Evolutionary conservation across 2,329 filamentous ascomycete genomes (phyloP).

Genomic region (Monosporascus sp.): DNA sequence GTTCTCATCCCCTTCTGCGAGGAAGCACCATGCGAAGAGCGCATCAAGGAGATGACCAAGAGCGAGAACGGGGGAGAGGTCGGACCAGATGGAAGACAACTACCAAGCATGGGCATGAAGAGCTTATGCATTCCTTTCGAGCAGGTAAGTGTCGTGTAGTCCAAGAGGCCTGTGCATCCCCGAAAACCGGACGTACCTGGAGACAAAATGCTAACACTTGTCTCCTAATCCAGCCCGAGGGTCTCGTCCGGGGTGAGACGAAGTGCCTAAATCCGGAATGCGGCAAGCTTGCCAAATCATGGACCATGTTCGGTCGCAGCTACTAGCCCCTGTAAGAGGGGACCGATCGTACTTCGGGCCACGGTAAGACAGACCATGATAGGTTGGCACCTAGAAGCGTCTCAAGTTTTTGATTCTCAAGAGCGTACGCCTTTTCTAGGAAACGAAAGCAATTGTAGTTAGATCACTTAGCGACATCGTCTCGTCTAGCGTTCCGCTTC

Average conservation of each 20-base stretch:
- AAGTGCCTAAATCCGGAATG: constrained; percentile 93
- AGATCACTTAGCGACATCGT: too few species aligned
- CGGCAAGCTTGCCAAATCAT: constrained; percentile 68
- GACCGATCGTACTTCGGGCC: too few species aligned
- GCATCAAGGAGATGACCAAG: constrained; percentile 88
- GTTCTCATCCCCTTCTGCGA: constrained; percentile 89
- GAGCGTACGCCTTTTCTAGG: background rate
- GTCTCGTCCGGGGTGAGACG: constrained; percentile 72
- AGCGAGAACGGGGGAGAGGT: constrained; percentile 59
- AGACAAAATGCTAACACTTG: background rate
- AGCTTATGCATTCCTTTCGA: constrained; percentile 72
- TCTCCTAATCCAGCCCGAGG: constrained; percentile 60
- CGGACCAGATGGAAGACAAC: constrained; percentile 46
- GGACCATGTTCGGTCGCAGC: constrained; percentile 87
- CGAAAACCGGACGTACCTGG: background rate
- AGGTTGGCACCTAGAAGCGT: too few species aligned
- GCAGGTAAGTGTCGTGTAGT: constrained; percentile 39
- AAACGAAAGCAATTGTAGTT: background rate
- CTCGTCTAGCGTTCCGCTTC: background rate
- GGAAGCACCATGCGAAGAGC: constrained; percentile 77
- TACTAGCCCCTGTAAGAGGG: constrained; percentile 36
- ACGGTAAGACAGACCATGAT: too few species aligned
- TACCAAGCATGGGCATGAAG: constrained; percentile 62
- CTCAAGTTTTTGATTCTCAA: too few species aligned
- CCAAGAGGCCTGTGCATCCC: too few species aligned